These are phyloP conservation scores for Colletotrichum incanum DNA, from an alignment of 2,329 filamentous ascomycete species.

Conservation along the genomic window DNA sequence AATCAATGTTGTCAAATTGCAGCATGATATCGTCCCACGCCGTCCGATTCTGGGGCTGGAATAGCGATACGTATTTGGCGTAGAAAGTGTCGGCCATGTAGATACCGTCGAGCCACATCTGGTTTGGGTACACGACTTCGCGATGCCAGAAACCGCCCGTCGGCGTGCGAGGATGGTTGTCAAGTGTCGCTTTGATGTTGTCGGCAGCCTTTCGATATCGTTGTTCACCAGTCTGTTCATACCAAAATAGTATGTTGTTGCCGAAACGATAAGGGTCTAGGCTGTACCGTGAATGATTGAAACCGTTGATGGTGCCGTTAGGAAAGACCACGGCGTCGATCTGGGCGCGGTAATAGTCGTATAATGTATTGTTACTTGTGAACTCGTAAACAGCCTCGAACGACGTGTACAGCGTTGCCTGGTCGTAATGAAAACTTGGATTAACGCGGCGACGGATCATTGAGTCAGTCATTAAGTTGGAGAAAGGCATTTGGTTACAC, in stretches of 20 bases:
- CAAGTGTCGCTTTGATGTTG: constrained; percentile 61
- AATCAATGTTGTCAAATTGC: constrained; percentile 63
- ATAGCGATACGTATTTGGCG: constrained; percentile 56
- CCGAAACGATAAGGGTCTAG: constrained; percentile 69
- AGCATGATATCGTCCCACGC: constrained; percentile 62
- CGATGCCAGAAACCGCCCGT: constrained; percentile 70
- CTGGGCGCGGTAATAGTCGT: constrained; percentile 59
- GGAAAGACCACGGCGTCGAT: constrained; percentile 63
- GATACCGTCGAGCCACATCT: constrained; percentile 73
- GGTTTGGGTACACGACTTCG: constrained; percentile 61
- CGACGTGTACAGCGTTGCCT: constrained; percentile 63
- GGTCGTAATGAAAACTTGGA: constrained; percentile 60
- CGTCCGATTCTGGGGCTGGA: constrained; percentile 55
- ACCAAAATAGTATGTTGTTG: constrained; percentile 66
- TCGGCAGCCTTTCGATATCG: constrained; percentile 67
- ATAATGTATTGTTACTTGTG: constrained; percentile 59
- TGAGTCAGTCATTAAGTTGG: constrained; percentile 62
- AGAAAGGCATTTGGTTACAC: constrained; percentile 43
- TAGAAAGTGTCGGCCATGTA: constrained; percentile 65
- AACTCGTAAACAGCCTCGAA: constrained; percentile 62
- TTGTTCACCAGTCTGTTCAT: constrained; percentile 60
- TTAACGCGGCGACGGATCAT: constrained; percentile 59
- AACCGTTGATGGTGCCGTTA: constrained; percentile 63
- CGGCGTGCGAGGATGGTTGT: constrained; percentile 65
- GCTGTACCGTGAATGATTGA: constrained; percentile 64